Evolutionary conservation across 805 yeast genomes (phyloP), one percentile per base, ranked within the genome.

Genomic region (Hyphopichia homilentoma): DNA sequence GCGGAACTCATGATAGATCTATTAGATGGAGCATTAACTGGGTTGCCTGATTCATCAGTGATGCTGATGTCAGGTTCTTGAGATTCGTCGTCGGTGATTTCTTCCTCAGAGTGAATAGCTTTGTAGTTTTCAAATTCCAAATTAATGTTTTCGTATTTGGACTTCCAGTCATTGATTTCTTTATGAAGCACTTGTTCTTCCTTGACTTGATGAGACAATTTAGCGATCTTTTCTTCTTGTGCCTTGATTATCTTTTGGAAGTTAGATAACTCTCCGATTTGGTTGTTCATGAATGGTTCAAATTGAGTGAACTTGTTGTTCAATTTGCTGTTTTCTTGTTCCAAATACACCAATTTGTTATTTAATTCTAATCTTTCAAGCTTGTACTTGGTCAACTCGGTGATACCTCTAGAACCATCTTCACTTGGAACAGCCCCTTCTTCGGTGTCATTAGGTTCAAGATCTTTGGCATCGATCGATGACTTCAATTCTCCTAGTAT

Each of bases 171-270:
- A 25, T 63, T 61, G 29, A 71, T 54, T 39, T 75, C 72, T 19
- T 66, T 65, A 33, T 67, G 65, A 37, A 72, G 57, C 4, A 44
- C 53, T 38, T 70, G 68, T 38, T 74, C 70, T 16, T 61, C 67
- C 30, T 55, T 58, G 1, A 79, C 54, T 38, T 69, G 67, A 3
- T 39, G 32, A 12, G 66, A 50, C 41, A 76, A 62, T 11, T 52
- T 48, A 2, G 55, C 59, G 26, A 79, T 67, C 40, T 65, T 57
- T 3, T 53, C 57, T 33, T 73, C 73, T 53, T 78, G 88, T 5
- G 57, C 54, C 42, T 73, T 68, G 18, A 83, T 68, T 16, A 82
- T 48, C 13, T 62, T 57, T 45, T 81, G 81, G 48, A 83, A 54
- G 14, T 66, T 66, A 8, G 67, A 59, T 21, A 79, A 58, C 34